Conservation (phyloP, 2,329 filamentous ascomycete genomes). For the Fusarium camptoceras region DNA sequence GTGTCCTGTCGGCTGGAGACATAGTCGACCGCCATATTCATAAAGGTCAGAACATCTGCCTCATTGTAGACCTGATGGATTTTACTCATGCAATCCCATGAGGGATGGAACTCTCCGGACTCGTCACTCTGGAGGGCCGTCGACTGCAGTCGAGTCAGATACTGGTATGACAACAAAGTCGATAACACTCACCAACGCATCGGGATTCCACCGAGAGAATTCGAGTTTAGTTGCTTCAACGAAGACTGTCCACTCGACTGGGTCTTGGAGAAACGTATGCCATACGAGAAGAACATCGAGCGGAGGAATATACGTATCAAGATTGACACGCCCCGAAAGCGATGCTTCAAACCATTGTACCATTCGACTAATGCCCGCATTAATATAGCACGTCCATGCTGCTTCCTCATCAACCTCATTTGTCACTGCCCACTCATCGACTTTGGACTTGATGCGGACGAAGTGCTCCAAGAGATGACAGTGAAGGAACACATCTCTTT, state of each 20-base stretch:
- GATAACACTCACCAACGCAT: conserved; percentile 16
- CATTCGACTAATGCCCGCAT: conserved; percentile 22
- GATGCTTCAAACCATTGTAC: conserved; percentile 24
- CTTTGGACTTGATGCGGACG: conserved; percentile 4
- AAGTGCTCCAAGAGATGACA: conserved; percentile 31
- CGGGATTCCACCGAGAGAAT: conserved; percentile 17
- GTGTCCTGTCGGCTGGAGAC: neutral
- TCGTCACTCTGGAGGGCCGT: conserved; percentile 4
- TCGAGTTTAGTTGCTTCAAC: neutral
- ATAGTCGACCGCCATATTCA: conserved; percentile 16
- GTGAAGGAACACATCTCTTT: conserved; percentile 14
- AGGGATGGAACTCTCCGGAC: conserved; percentile 11
- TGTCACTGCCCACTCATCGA: conserved; percentile 18
- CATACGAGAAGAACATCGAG: conserved; percentile 32
- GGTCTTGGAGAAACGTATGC: conserved; percentile 26
- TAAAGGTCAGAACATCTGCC: neutral
- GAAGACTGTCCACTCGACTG: conserved; percentile 5
- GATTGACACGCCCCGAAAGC: neutral
- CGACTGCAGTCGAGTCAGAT: conserved; percentile 16
- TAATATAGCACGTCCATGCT: conserved; percentile 39
- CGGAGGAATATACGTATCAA: conserved; percentile 16
- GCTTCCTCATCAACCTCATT: neutral
- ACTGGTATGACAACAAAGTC: neutral
- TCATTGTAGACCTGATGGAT: conserved; percentile 8
- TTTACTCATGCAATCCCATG: neutral